phyloP scores from a whole-genome alignment of 1,284 basidiomycete genomes.

The Erythrobasidium hasegawianum region DNA sequence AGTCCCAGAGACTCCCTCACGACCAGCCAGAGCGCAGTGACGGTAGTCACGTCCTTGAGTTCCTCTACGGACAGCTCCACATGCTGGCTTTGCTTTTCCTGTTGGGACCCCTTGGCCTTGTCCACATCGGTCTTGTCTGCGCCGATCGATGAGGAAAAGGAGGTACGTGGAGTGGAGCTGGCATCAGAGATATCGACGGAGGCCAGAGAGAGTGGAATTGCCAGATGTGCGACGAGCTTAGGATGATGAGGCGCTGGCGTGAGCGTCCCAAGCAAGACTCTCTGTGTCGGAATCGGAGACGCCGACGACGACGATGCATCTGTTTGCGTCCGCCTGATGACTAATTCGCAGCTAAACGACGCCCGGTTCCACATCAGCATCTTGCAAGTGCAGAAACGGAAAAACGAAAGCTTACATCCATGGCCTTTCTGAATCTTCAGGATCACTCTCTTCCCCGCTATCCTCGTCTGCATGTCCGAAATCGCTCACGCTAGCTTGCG shows the following conservation, averaged over 20 bases:
- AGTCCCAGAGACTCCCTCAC: conserved; percentile 89
- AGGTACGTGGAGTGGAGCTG: background rate
- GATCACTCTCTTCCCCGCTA: conserved; percentile 63
- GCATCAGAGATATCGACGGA: conserved; percentile 56
- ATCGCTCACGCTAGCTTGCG: too few species aligned
- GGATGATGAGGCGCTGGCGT: conserved; percentile 94
- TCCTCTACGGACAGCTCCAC: conserved; percentile 71
- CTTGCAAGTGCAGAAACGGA: background rate
- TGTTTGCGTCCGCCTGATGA: conserved; percentile 6
- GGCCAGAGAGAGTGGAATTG: conserved; percentile 78
- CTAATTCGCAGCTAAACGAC: conserved; percentile 34
- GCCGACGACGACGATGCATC: conserved; percentile 51
- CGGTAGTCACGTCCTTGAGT: conserved; percentile 86
- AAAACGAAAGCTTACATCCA: conserved; percentile 69
- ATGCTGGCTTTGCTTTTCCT: conserved; percentile 17
- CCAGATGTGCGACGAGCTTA: conserved; percentile 84
- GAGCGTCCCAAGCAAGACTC: conserved; percentile 65
- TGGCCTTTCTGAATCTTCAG: conserved; percentile 91
- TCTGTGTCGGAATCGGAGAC: conserved; percentile 55
- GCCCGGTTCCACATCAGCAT: conserved; percentile 46
- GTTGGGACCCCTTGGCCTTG: background rate
- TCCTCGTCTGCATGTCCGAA: conserved; percentile 22
- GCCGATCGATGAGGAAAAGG: too few species aligned
- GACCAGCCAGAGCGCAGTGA: conserved; percentile 85
- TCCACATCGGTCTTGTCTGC: too few species aligned